These are phyloP conservation scores for Besnoitia besnoiti DNA, from an alignment of 169 alveolate species.

Conservation along the genomic window DNA sequence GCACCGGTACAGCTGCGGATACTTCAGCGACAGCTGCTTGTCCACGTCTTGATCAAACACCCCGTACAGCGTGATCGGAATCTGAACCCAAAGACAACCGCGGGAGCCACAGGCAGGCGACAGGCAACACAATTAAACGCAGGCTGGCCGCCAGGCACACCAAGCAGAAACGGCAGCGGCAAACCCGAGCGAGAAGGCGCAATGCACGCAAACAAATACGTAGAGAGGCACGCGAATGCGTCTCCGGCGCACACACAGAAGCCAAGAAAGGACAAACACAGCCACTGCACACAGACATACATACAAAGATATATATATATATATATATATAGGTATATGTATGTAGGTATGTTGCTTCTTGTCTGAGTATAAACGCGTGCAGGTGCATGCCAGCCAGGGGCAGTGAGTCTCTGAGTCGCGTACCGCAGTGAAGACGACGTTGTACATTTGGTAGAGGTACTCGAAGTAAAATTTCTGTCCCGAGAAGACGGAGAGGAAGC, in stretches of 20 bases:
- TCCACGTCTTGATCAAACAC: constrained; percentile 65
- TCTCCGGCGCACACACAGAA: no score
- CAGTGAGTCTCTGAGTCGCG: background rate
- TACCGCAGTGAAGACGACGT: constrained; percentile 93
- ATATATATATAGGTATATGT: no score
- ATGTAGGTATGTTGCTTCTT: no score
- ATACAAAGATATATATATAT: no score
- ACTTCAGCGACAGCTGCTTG: background rate
- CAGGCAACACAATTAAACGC: background rate
- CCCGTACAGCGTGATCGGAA: constrained; percentile 61
- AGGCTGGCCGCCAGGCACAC: background rate
- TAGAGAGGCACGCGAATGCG: no score
- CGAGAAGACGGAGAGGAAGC: constrained; percentile 89
- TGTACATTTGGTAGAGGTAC: constrained; percentile 94
- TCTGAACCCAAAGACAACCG: background rate
- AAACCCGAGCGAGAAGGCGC: no score
- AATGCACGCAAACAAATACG: no score
- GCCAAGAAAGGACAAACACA: background rate
- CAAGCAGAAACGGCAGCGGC: no score
- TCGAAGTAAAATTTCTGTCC: constrained; percentile 95
- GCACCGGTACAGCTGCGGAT: constrained; percentile 53
- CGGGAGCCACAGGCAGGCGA: background rate
- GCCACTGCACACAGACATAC: background rate
- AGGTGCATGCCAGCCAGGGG: background rate
- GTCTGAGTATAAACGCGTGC: background rate